Evolutionary conservation across 345 rosid genomes (phyloP).

Genomic region (Brassica nigra): DNA sequence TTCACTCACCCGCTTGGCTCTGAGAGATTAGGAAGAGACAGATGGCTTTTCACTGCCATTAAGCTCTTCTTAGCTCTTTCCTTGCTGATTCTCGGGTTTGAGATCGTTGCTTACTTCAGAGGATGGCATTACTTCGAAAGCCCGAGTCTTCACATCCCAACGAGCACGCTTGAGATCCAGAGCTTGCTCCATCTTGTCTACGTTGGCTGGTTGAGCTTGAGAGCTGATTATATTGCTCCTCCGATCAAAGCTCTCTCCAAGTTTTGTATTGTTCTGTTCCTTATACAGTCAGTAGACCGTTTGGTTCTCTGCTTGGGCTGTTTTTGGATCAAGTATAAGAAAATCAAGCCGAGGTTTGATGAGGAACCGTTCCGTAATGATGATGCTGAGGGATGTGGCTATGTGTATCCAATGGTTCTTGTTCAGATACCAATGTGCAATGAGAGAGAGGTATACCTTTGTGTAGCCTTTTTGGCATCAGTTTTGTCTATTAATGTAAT

Average conservation of each 20-base stretch:
- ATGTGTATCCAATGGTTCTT: constrained; percentile 75
- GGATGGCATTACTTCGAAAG: constrained; percentile 80
- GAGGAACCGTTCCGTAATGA: constrained; percentile 57
- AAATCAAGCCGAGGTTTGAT: constrained; percentile 59
- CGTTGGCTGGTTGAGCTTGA: constrained; percentile 59
- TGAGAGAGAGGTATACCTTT: constrained; percentile 60
- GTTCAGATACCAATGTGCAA: constrained; percentile 91
- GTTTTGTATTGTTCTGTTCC: constrained; percentile 71
- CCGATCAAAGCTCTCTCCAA: constrained; percentile 58
- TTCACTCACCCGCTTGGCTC: constrained; percentile 56
- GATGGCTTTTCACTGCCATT: constrained; percentile 58
- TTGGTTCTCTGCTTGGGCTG: constrained; percentile 73
- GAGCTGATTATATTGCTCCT: constrained; percentile 77
- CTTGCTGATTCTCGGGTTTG: constrained; percentile 58
- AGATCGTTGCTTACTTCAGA: constrained; percentile 66
- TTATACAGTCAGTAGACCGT: constrained; percentile 77
- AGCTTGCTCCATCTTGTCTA: constrained; percentile 65
- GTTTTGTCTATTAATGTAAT: too few species aligned
- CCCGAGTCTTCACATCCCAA: constrained; percentile 65
- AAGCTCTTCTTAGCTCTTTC: constrained; percentile 56
- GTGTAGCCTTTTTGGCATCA: not conserved
- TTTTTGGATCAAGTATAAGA: constrained; percentile 79
- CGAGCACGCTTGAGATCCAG: constrained; percentile 54
- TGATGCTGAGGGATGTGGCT: constrained; percentile 58
- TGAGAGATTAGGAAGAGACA: constrained; percentile 67